phyloP scores from a whole-genome alignment of 139 green algal genomes.

The Volvox reticuliferus region DNA sequence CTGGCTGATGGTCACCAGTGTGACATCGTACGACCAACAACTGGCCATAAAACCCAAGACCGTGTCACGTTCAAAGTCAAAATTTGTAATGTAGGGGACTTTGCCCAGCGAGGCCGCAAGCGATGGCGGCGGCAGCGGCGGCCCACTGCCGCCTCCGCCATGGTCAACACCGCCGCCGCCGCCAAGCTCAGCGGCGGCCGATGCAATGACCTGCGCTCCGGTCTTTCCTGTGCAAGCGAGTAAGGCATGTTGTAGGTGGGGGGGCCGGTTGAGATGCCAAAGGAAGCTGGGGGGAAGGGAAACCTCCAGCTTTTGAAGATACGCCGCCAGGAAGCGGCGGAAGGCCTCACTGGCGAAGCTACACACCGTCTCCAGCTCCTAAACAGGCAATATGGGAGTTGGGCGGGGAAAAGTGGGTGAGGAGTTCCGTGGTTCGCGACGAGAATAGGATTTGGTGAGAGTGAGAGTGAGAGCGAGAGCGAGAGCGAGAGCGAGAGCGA shows the following conservation, averaged over 20 bases:
- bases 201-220: not conserved
- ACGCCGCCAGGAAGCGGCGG: slow-evolving; percentile 14
- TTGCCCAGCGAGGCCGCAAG: not conserved
- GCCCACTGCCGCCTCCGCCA: not conserved
- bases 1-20: slow-evolving; percentile 53
- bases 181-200: not conserved
- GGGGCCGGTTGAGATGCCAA: slow-evolving; percentile 22
- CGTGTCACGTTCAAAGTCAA: slow-evolving; percentile 29
- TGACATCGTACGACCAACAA: slow-evolving; percentile 40
- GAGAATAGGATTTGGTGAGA: not conserved
- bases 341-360: slow-evolving; percentile 11
- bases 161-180: not conserved
- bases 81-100: slow-evolving; percentile 29
- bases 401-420: not conserved
- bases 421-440: not conserved
- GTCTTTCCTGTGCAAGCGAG: not conserved
- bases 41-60: slow-evolving; percentile 40
- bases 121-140: not conserved
- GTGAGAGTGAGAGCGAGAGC: no score
- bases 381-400: not conserved
- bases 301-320: not conserved
- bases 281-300: not conserved
- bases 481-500: no score
- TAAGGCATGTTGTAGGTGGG: not conserved
- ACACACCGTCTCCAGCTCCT: slow-evolving; percentile 14